phyloP scores from a whole-genome alignment of 2,329 filamentous ascomycete species.

The Chaetothyriales sp. region DNA sequence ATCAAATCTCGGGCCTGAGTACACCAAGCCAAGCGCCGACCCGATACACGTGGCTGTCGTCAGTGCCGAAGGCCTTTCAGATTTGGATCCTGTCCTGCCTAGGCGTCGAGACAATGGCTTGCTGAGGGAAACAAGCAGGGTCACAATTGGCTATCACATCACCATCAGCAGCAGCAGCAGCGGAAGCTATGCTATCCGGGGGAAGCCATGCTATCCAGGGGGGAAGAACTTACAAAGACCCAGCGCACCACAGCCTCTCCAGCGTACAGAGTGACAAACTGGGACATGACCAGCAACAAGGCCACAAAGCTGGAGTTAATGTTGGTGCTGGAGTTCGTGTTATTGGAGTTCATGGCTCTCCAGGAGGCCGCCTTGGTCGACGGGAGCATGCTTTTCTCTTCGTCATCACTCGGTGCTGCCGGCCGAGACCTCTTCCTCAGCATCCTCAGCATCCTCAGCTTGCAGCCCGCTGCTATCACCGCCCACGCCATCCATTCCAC shows the following conservation, averaged over 20 bases:
- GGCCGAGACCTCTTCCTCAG: neutral
- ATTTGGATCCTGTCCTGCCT: neutral
- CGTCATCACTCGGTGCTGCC: neutral
- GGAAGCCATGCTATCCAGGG: too few relatives aligned
- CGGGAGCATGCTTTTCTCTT: neutral
- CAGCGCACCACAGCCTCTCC: neutral
- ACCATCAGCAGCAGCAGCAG: neutral
- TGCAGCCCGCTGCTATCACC: neutral
- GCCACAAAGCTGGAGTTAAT: neutral
- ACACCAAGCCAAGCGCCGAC: neutral
- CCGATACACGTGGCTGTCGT: neutral
- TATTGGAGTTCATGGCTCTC: neutral
- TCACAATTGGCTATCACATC: neutral
- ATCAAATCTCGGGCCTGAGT: neutral
- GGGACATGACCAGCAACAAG: neutral
- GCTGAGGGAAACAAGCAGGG: neutral
- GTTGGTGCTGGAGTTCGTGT: conserved; percentile 1
- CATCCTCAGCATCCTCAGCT: neutral
- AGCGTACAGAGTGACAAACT: neutral
- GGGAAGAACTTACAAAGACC: neutral
- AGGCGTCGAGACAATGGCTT: neutral
- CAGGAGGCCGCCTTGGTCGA: neutral
- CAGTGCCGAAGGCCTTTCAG: neutral
- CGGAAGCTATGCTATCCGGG: too few relatives aligned
- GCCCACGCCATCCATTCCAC: neutral